Conservation (phyloP, 257 asterid genomes). For the Capsicum rhomboideum region DNA sequence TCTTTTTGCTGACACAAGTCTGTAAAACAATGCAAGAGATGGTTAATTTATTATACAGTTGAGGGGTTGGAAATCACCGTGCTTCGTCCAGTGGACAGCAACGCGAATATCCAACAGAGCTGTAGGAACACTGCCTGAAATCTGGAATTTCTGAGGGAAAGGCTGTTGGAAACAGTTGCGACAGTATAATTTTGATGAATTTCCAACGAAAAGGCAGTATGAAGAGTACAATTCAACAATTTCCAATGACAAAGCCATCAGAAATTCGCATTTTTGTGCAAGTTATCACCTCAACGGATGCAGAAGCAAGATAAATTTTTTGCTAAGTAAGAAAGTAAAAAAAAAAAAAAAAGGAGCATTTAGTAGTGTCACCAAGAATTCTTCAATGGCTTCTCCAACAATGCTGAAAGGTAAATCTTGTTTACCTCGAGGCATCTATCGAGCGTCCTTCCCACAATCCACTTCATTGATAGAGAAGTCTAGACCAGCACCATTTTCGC, state of each 20-base stretch:
- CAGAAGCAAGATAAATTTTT: not conserved
- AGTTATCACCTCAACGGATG: not conserved
- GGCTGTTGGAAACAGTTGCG: not conserved
- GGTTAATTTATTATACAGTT: not conserved
- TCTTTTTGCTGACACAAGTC: not conserved
- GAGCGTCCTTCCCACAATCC: conserved; percentile 46
- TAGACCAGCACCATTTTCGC: not conserved
- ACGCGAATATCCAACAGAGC: not conserved
- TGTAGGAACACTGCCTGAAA: not conserved
- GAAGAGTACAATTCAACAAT: no score
- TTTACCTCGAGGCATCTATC: conserved; percentile 43
- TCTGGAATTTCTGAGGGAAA: not conserved
- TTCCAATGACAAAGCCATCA: not conserved
- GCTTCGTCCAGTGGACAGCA: not conserved
- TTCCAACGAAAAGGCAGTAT: not conserved
- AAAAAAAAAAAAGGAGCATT: not conserved
- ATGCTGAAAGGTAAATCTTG: conserved; percentile 58
- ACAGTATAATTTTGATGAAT: not conserved
- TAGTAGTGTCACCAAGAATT: conserved; percentile 39
- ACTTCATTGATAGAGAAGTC: conserved; percentile 53
- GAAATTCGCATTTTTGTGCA: not conserved
- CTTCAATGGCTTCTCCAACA: conserved; percentile 52
- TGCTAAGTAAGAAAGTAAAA: not conserved
- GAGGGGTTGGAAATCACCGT: not conserved
- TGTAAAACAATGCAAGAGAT: not conserved